Evolutionary conservation across 2,329 filamentous ascomycete species (phyloP).

Genomic region (Metarhizium humberi): DNA sequence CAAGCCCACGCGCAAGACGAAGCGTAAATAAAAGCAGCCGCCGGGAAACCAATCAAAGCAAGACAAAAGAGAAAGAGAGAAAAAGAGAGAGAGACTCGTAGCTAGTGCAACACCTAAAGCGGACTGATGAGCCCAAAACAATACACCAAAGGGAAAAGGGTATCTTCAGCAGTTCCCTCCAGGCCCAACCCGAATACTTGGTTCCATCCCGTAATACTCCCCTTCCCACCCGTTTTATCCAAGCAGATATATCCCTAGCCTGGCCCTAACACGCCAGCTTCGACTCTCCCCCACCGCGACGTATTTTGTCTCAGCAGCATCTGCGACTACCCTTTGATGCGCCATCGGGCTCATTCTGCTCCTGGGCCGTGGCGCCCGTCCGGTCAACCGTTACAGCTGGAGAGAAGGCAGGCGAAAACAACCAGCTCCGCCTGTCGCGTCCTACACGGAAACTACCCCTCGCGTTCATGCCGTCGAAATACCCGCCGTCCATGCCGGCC

Average conservation of each 20-base stretch:
- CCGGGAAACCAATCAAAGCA: neutral
- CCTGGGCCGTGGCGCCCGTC: slow-evolving; percentile 21
- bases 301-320: slow-evolving; percentile 19
- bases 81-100: no score
- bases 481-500: slow-evolving; percentile 33
- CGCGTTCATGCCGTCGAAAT: slow-evolving; percentile 41
- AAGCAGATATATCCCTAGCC: neutral
- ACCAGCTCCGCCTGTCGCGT: slow-evolving; percentile 48
- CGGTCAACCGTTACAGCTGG: slow-evolving; percentile 41
- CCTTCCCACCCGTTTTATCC: neutral
- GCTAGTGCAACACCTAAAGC: neutral
- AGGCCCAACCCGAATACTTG: neutral
- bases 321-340: slow-evolving; percentile 15
- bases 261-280: neutral
- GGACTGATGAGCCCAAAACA: neutral
- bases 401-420: slow-evolving; percentile 46
- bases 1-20: neutral
- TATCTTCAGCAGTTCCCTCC: neutral
- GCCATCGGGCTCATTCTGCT: slow-evolving; percentile 10
- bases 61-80: no score
- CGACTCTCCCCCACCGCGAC: neutral
- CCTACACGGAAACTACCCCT: slow-evolving; percentile 47
- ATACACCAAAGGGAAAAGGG: neutral
- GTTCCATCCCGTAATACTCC: neutral
- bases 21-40: neutral